Conservation (phyloP, 305 asterid genomes). For the Plantago rigida region DNA sequence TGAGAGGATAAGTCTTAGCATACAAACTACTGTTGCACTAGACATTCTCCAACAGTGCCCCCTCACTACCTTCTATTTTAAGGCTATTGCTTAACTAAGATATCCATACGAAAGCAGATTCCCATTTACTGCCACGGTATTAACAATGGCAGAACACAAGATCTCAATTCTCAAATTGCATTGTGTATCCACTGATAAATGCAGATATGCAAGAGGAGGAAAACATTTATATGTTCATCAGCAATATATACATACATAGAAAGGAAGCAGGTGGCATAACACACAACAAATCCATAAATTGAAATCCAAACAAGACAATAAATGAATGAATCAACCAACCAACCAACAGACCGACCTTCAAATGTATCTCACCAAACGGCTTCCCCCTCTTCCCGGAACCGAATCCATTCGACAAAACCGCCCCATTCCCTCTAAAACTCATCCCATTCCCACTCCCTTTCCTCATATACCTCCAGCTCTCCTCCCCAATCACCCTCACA, state of each 20-base stretch:
- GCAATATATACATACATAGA: background rate
- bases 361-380: conserved; percentile 87
- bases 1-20: background rate
- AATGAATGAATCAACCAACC: conserved; percentile 27
- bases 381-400: conserved; percentile 56
- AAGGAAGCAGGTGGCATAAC: background rate
- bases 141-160: too few relatives aligned
- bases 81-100: background rate
- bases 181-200: too few relatives aligned
- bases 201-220: too few relatives aligned
- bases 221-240: too few relatives aligned
- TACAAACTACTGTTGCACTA: background rate
- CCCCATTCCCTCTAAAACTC: conserved; percentile 29
- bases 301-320: too few relatives aligned
- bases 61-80: background rate
- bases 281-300: background rate
- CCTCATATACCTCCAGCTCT: conserved; percentile 82
- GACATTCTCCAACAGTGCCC: conserved; percentile 1
- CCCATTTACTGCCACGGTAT: too few relatives aligned
- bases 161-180: too few relatives aligned
- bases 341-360: conserved; percentile 46
- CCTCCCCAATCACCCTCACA: conserved; percentile 72
- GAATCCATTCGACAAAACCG: conserved; percentile 29
- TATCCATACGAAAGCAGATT: too few relatives aligned
- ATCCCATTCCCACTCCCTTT: conserved; percentile 47